phyloP scores from a whole-genome alignment of 116 monocot genomes.

The Cymodocea nodosa region DNA sequence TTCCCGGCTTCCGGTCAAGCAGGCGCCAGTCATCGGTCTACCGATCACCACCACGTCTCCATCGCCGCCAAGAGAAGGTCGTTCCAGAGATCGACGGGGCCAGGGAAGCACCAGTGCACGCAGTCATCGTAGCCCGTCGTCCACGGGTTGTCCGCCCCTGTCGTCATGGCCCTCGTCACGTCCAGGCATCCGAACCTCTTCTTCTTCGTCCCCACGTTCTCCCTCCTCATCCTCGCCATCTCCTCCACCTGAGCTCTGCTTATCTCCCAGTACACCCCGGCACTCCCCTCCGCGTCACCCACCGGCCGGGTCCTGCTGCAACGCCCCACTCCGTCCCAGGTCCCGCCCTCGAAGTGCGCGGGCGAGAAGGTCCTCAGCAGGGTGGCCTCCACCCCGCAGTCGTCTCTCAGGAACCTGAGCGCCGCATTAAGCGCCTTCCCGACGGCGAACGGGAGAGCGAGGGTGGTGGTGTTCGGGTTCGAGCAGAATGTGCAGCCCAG shows the following conservation, averaged over 20 bases:
- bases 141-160: constrained; percentile 40
- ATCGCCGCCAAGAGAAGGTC: constrained; percentile 22
- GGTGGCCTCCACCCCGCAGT: constrained; percentile 13
- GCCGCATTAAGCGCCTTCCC: constrained; percentile 17
- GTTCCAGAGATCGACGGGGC: constrained; percentile 55
- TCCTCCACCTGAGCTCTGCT: constrained; percentile 35
- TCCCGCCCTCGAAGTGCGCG: constrained; percentile 51
- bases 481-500: constrained; percentile 46
- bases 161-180: constrained; percentile 39
- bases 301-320: constrained; percentile 44
- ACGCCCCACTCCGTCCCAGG: constrained; percentile 42
- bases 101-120: constrained; percentile 67
- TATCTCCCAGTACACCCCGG: constrained; percentile 4
- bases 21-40: too few species aligned
- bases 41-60: background rate
- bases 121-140: constrained; percentile 40
- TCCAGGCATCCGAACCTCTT: constrained; percentile 22
- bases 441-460: constrained; percentile 16
- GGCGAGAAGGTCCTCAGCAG: constrained; percentile 48
- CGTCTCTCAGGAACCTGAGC: constrained; percentile 18
- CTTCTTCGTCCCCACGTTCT: background rate
- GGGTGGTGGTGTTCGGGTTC: constrained; percentile 9
- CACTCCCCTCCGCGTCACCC: constrained; percentile 12
- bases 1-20: too few species aligned
- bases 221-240: background rate